Evolutionary conservation across 805 yeast species (phyloP).

Genomic region (Debaryomyces tyrocola): DNA sequence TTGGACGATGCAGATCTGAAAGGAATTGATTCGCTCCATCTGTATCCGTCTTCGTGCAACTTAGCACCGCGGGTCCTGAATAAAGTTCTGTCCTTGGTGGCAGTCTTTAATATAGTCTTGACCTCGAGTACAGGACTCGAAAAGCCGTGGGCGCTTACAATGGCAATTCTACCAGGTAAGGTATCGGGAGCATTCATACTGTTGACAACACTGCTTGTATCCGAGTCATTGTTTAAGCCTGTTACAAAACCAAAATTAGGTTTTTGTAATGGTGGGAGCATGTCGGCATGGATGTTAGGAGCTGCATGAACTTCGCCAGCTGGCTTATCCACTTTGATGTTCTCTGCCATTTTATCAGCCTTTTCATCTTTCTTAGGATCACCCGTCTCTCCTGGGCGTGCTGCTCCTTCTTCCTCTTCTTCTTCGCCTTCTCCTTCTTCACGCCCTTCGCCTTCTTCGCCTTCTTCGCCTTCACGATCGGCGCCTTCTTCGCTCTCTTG

Average conservation of each 20-base stretch:
- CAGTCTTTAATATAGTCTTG: constrained; percentile 50
- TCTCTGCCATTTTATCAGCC: background rate
- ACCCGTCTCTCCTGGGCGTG: background rate
- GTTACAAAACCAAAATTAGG: constrained; percentile 25
- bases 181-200: constrained; percentile 24
- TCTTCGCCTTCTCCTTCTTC: constrained; percentile 5
- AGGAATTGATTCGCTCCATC: constrained; percentile 63
- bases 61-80: constrained; percentile 64
- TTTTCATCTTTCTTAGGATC: background rate
- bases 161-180: constrained; percentile 54
- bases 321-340: constrained; percentile 6
- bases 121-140: constrained; percentile 45
- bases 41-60: constrained; percentile 36
- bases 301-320: constrained; percentile 17
- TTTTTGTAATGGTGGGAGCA: constrained; percentile 40
- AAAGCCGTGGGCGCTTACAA: constrained; percentile 49
- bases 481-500: constrained; percentile 2
- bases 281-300: constrained; percentile 32
- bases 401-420: constrained; percentile 3
- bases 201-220: constrained; percentile 34
- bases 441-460: background rate
- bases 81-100: constrained; percentile 53
- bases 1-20: constrained; percentile 69
- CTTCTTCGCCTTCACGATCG: background rate
- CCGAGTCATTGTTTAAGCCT: constrained; percentile 27